Base-by-base conservation (phyloP, 2,329 filamentous ascomycete genomes). In the Chaetomium sp. region DNA sequence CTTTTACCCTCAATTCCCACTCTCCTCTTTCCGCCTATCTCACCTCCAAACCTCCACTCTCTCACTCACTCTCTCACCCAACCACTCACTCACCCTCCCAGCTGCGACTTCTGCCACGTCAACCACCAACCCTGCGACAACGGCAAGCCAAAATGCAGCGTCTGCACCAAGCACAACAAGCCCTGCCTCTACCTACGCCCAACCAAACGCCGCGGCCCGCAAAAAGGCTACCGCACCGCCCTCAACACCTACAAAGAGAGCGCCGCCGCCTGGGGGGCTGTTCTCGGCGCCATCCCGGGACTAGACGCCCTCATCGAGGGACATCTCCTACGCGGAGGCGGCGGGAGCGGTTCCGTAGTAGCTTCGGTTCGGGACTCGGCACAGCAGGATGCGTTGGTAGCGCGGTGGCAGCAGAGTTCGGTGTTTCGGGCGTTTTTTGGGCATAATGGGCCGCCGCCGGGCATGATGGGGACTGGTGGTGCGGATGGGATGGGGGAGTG, bases 81-180 rank as follows among this genome's bases (percentile, higher is more conserved):
- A 40, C 33, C 32, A 27, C 19, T 37, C 44, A 14, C 49, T 34
- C 8, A 19, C 44, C 37, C 6, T 33, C 35, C 52, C 55, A 76
- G 74, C 52, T 76, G 74, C 65, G 74, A 76, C 65, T 74, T 74
- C 47, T 76, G 74, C 59, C 75, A 76, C 58, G 70, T 73, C 52
- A 74, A 76, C 62, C 74, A 76, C 58, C 74, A 76, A 64, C 74
- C 74, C 5, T 77, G 74, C 63, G 74, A 77, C 64, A 77, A 77
- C 58, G 72, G 72, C 49, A 65, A 68, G 45, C 74, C 74, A n/a
- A 71, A 74, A 46, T 77, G 74, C 60, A 69, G 72, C 61, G 74
- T 76, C 43, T 77, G 74, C 52, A 70, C 72, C 52, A 65, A 68
- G 55, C 69, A 72, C 56, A 69, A 69, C 57, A 71, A 71, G 62